Percentiles rank a stretch among this genome's conserved stretches.
phyloP scores from a whole-genome alignment of 2,329 filamentous ascomycete genomes.

The Beauveria medogensis region DNA sequence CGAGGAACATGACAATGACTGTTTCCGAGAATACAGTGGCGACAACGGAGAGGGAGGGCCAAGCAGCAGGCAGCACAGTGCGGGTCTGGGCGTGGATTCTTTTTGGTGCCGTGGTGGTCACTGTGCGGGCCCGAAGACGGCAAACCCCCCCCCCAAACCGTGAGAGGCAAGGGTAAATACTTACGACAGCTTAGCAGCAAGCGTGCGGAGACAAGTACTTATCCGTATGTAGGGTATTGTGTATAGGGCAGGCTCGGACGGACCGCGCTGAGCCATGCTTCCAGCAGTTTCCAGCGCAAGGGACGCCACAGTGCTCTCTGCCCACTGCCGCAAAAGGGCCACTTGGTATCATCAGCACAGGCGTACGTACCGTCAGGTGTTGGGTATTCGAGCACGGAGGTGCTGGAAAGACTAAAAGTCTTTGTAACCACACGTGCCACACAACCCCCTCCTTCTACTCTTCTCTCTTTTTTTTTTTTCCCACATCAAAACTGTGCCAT shows the following conservation, averaged over 20 bases:
- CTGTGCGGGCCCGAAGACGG: background rate
- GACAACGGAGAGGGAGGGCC: background rate
- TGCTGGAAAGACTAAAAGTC: background rate
- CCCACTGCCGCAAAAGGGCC: background rate
- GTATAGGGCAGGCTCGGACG: no score
- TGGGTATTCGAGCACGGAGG: background rate
- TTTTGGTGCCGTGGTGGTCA: background rate
- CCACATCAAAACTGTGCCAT: no score
- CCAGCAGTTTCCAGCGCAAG: slow-evolving; percentile 7
- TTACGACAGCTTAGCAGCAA: background rate
- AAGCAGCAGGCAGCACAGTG: background rate
- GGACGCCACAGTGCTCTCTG: background rate
- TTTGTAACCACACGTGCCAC: background rate
- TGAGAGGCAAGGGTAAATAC: background rate
- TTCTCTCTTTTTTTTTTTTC: background rate
- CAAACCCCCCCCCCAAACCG: background rate
- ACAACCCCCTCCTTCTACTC: background rate
- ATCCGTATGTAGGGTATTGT: no score
- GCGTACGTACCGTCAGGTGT: background rate
- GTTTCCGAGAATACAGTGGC: background rate
- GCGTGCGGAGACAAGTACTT: background rate
- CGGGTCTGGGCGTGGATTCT: background rate
- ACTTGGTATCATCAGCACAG: background rate
- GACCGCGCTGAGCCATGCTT: background rate
- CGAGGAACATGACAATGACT: background rate